Conservation (phyloP, 164 flowering plant species). For the Warburgia ugandensis region DNA sequence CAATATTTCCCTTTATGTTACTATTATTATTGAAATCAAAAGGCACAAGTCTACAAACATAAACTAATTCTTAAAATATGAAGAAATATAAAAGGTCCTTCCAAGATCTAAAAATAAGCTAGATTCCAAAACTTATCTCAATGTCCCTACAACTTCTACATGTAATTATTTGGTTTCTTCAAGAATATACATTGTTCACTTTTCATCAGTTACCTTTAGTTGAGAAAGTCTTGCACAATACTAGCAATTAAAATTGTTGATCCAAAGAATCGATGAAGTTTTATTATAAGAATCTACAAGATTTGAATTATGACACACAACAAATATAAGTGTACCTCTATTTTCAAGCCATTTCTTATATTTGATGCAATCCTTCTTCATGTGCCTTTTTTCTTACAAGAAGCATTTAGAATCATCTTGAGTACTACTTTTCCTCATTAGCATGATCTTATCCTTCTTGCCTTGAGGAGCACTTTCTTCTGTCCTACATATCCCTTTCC, state of each 20-base stretch:
- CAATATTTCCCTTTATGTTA: no score
- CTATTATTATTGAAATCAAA: background rate
- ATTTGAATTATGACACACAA: no score
- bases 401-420: background rate
- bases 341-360: background rate
- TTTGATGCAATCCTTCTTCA: background rate
- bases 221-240: background rate
- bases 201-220: background rate
- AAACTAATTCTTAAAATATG: background rate
- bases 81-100: background rate
- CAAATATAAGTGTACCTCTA: background rate
- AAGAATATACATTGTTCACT: no score
- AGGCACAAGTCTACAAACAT: background rate
- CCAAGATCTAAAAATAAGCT: background rate
- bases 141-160: background rate
- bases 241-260: slow-evolving; percentile 1
- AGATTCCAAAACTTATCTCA: background rate
- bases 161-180: no score
- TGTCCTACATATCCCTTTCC: slow-evolving; percentile 1
- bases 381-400: background rate
- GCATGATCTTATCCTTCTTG: background rate
- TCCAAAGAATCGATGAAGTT: background rate
- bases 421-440: background rate
- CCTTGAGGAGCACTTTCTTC: no score
- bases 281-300: no score